phyloP scores from a whole-genome alignment of 1,284 basidiomycete species.

The Ceratobasidium papillatum region DNA sequence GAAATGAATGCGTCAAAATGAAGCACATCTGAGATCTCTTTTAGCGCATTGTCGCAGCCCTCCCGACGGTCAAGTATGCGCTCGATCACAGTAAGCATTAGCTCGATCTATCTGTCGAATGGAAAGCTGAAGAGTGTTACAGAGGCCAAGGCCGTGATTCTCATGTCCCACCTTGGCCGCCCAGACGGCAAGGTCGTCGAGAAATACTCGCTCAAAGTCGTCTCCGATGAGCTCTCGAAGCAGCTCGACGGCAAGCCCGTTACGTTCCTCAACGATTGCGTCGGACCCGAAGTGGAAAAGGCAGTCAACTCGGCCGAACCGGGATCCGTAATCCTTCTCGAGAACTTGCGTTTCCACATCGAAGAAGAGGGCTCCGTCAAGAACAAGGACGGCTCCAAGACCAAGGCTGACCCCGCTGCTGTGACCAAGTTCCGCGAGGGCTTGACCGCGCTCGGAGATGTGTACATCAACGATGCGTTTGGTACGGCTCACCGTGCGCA shows the following conservation, averaged over 20 bases:
- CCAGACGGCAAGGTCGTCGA: slow-evolving; percentile 90
- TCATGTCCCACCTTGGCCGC: slow-evolving; percentile 98
- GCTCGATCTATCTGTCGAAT: not conserved
- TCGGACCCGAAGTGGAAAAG: slow-evolving; percentile 85
- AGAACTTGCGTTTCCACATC: slow-evolving; percentile 98
- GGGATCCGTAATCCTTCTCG: slow-evolving; percentile 91
- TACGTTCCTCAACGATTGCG: slow-evolving; percentile 86
- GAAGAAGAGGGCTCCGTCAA: slow-evolving; percentile 97
- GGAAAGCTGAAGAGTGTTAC: slow-evolving; percentile 40
- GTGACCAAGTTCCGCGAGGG: slow-evolving; percentile 87
- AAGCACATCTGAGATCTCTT: slow-evolving; percentile 15
- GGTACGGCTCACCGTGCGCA: slow-evolving; percentile 98
- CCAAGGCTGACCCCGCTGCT: slow-evolving; percentile 85
- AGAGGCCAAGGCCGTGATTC: slow-evolving; percentile 87
- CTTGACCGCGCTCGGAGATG: slow-evolving; percentile 92
- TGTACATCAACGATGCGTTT: slow-evolving; percentile 99
- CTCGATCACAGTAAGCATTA: slow-evolving; percentile 76
- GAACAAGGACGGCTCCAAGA: slow-evolving; percentile 92
- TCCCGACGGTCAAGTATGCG: slow-evolving; percentile 96
- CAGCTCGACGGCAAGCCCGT: slow-evolving; percentile 72
- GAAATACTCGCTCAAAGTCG: slow-evolving; percentile 93
- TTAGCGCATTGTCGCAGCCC: slow-evolving; percentile 93
- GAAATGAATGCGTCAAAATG: slow-evolving; percentile 27
- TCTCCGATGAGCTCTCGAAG: slow-evolving; percentile 77
- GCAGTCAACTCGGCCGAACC: slow-evolving; percentile 74